Base-by-base conservation (phyloP, 441 rosid genomes). In the Euphorbia celastroides region DNA sequence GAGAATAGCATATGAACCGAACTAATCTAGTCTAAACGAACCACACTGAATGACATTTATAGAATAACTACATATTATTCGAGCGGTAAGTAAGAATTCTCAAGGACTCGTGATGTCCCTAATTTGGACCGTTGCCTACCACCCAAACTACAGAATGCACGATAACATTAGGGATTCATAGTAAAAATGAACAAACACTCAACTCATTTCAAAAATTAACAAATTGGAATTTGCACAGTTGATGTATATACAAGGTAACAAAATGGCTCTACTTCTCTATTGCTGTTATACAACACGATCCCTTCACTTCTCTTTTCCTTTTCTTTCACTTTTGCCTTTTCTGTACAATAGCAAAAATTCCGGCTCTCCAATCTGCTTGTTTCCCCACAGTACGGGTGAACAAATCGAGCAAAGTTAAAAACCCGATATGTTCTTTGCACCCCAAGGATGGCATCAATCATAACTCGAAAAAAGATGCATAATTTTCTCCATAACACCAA, bases 201-300 rank as follows among this genome's bases (percentile, higher is more conserved):
- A n/a, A n/a, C n/a, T n/a, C n/a, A n/a, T n/a, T n/a, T 8, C 25
- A 66, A 66, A 66, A 66, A 54, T 56, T 10, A 56, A 66, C 16
- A 42, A 38, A 66, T 41, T 38, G 26, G 19, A 23, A 41, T 10
- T 38, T 66, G 36, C 54, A 56, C 41, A 56, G 55, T 60, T 14
- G 44, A 71, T 71, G 72, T 74, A 73, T 76, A 65, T 67, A 72
- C 74, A 65, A 66, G 69, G 59, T 65, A 36, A 56, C 65, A 34
- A 61, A 57, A 71, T 76, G 68, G 63, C 67, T 71, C 59, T 38
- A 28, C n/a, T 69, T 63, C 69, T 17, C 22, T 20, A 75, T 32
- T 51, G 66, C 63, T 30, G 64, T 66, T 50, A 0, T 22, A 66
- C 72, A 41, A 41, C 7, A 41, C 44, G 75, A 64, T 75, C 56